Percentiles rank a stretch among this genome's conserved stretches.
Evolutionary conservation across 1,284 basidiomycete genomes (phyloP).

Genomic region (Sporisorium scitamineum): DNA sequence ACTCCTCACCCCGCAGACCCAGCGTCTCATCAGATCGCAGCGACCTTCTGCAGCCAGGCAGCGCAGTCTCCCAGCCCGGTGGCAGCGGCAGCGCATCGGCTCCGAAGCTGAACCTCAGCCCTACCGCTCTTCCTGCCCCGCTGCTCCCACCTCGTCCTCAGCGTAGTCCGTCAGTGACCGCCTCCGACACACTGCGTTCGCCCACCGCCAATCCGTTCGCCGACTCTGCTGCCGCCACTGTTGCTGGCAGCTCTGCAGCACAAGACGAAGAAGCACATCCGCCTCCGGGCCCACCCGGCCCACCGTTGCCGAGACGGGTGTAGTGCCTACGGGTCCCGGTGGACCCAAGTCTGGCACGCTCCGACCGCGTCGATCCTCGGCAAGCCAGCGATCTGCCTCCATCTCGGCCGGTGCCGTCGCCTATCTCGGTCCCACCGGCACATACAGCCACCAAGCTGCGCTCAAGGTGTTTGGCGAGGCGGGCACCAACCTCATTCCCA

Average conservation of each 20-base stretch:
- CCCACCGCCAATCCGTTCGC: conserved; percentile 36
- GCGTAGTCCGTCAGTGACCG: conserved; percentile 26
- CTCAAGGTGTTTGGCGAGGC: conserved; percentile 44
- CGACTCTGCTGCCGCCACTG: conserved; percentile 17
- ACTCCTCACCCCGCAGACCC: conserved; percentile 13
- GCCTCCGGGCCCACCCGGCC: conserved; percentile 36
- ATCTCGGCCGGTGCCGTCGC: conserved; percentile 50
- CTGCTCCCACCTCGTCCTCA: conserved; percentile 42
- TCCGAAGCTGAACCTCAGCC: conserved; percentile 46
- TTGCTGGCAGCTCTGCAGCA: conserved; percentile 1
- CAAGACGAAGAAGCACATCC: conserved; percentile 14
- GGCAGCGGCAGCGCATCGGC: conserved; percentile 7
- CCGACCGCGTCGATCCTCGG: conserved; percentile 40
- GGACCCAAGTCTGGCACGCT: conserved; percentile 56
- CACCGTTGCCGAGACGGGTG: conserved; percentile 56
- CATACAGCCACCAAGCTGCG: conserved; percentile 51
- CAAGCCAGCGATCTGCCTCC: conserved; percentile 42
- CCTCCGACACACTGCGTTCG: conserved; percentile 26
- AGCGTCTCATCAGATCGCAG: conserved; percentile 25
- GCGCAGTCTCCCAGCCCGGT: conserved; percentile 1
- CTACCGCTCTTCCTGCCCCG: conserved; percentile 39
- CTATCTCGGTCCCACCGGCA: conserved; percentile 49
- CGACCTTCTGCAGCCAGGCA: conserved; percentile 20
- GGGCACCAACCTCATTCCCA: conserved; percentile 45
- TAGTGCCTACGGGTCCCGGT: conserved; percentile 47